Percentiles rank a stretch among this genome's conserved stretches.
Conservation (phyloP, 2,329 filamentous ascomycete genomes). For the Hypoxylon sp. region DNA sequence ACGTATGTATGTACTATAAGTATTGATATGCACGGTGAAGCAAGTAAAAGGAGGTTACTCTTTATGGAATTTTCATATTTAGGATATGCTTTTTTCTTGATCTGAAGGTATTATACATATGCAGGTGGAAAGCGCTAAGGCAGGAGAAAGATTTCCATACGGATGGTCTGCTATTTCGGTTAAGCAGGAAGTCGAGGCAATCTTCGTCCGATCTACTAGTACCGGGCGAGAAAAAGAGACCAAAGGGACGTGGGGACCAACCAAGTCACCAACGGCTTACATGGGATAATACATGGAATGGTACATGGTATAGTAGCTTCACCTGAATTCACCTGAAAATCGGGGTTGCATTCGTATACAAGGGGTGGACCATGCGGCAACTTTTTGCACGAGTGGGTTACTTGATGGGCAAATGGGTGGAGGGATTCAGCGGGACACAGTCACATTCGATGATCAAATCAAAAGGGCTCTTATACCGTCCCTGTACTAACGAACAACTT, state of each 20-base stretch:
- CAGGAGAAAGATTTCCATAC: slow-evolving; percentile 44
- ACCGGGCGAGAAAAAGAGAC: slow-evolving; percentile 10
- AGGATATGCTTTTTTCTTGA: slow-evolving; percentile 13
- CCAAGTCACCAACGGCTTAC: slow-evolving; percentile 24
- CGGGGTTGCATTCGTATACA: slow-evolving; percentile 46
- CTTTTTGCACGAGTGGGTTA: slow-evolving; percentile 36
- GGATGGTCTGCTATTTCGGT: slow-evolving; percentile 39
- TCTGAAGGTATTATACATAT: slow-evolving; percentile 31
- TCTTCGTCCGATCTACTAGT: slow-evolving; percentile 42
- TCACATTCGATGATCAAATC: slow-evolving; percentile 33
- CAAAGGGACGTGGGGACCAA: slow-evolving; percentile 16
- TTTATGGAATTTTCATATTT: slow-evolving; percentile 32
- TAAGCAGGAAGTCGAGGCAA: slow-evolving; percentile 25
- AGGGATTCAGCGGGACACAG: slow-evolving; percentile 34
- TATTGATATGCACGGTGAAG: slow-evolving; percentile 10
- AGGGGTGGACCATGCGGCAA: slow-evolving; percentile 41
- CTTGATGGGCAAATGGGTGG: slow-evolving; percentile 38
- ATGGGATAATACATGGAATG: slow-evolving; percentile 33
- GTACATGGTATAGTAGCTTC: slow-evolving; percentile 46
- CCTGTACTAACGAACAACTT: slow-evolving; percentile 38
- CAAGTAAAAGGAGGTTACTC: slow-evolving; percentile 38
- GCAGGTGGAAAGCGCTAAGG: slow-evolving; percentile 45
- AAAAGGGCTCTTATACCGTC: slow-evolving; percentile 24
- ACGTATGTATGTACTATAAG: neutral
- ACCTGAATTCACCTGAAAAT: slow-evolving; percentile 54